Evolutionary conservation across 1,139 yeast species (phyloP).

Genomic region (Pichia terricola): DNA sequence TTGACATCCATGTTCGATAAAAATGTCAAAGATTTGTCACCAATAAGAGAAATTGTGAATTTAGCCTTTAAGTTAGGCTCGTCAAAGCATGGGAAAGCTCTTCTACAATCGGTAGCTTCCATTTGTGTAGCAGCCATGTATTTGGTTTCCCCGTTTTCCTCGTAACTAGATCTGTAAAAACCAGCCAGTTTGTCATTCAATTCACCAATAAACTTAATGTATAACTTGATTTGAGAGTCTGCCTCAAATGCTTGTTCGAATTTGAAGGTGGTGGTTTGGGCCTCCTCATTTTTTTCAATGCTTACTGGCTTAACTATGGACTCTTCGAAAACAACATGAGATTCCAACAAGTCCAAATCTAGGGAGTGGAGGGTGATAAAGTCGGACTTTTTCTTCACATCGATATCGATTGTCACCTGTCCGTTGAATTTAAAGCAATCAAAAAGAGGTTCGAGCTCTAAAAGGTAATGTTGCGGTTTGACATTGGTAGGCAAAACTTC

Average conservation of each 20-base stretch:
- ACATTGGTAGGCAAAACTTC: constrained; percentile 34
- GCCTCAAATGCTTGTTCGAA: constrained; percentile 40
- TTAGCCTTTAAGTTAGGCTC: constrained; percentile 82
- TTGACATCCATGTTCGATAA: constrained; percentile 73
- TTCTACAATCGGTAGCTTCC: constrained; percentile 85
- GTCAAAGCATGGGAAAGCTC: constrained; percentile 87
- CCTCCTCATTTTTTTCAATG: constrained; percentile 27
- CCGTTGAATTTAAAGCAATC: constrained; percentile 32
- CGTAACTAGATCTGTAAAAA: constrained; percentile 76
- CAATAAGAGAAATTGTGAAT: constrained; percentile 56
- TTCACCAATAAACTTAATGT: constrained; percentile 37
- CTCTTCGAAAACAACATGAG: constrained; percentile 7
- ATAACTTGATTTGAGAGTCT: constrained; percentile 22
- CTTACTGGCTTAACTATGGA: constrained; percentile 14
- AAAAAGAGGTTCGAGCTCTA: constrained; percentile 28
- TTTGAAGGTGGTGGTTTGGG: constrained; percentile 54
- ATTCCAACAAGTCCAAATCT: constrained; percentile 27
- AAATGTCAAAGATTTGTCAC: constrained; percentile 54
- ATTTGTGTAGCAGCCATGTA: constrained; percentile 80
- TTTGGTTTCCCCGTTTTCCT: constrained; percentile 51
- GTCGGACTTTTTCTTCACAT: constrained; percentile 29
- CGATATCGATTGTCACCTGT: constrained; percentile 32
- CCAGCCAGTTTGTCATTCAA: constrained; percentile 74
- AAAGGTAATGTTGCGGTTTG: constrained; percentile 38
- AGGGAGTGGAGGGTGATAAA: constrained; percentile 34